Percentiles rank a stretch among this genome's conserved stretches.
Conservation (phyloP, 441 rosid genomes). For the Croton laevigatus region DNA sequence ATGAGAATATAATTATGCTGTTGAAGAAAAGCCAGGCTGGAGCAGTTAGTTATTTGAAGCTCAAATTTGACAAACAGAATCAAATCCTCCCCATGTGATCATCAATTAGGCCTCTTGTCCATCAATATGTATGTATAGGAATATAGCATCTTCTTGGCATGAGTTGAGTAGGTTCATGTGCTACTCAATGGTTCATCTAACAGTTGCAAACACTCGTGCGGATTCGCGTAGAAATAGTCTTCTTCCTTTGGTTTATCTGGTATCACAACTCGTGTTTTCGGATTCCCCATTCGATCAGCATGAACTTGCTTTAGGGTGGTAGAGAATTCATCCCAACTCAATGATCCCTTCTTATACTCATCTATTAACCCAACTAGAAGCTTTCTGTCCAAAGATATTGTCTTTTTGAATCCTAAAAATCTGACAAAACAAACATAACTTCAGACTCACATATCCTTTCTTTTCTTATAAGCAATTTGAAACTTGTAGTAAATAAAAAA, state of each 20-base stretch:
- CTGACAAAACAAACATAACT: slow-evolving; percentile 28
- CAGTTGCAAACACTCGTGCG: slow-evolving; percentile 59
- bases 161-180: slow-evolving; percentile 37
- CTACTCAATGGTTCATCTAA: slow-evolving; percentile 60
- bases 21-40: slow-evolving; percentile 15
- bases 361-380: slow-evolving; percentile 67
- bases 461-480: not conserved
- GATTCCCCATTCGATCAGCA: slow-evolving; percentile 57
- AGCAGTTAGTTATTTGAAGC: slow-evolving; percentile 7
- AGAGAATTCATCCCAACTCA: slow-evolving; percentile 78
- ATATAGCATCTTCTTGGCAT: slow-evolving; percentile 23
- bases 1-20: slow-evolving; percentile 17
- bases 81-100: slow-evolving; percentile 10
- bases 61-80: slow-evolving; percentile 8
- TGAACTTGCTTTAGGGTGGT: slow-evolving; percentile 59
- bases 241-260: slow-evolving; percentile 78
- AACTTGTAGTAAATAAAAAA: not conserved
- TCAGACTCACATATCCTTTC: not conserved
- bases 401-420: slow-evolving; percentile 78
- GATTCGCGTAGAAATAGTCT: slow-evolving; percentile 82
- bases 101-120: not conserved
- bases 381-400: slow-evolving; percentile 55
- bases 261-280: slow-evolving; percentile 44
- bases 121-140: slow-evolving; percentile 18
- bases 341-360: slow-evolving; percentile 45